phyloP scores from a whole-genome alignment of 2,329 filamentous ascomycete species.

The Xylariaceae sp. region DNA sequence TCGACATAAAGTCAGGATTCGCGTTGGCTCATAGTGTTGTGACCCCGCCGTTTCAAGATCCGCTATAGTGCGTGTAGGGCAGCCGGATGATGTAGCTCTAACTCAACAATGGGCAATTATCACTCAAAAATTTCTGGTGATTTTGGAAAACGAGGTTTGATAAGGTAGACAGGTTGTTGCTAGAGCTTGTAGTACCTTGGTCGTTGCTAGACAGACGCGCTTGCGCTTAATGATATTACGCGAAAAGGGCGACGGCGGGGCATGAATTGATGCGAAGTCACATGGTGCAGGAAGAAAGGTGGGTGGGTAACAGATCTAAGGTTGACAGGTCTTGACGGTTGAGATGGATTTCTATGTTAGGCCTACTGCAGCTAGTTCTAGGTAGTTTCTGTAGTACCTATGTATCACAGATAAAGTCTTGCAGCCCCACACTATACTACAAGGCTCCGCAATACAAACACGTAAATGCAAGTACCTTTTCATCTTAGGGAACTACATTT shows the following conservation, averaged over 20 bases:
- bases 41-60: neutral
- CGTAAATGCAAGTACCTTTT: neutral
- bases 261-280: slow-evolving; percentile 36
- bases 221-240: slow-evolving; percentile 14
- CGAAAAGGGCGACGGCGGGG: slow-evolving; percentile 24
- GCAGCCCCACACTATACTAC: neutral
- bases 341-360: too few species aligned
- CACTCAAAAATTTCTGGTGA: neutral
- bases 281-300: slow-evolving; percentile 31
- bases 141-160: neutral
- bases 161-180: too few species aligned
- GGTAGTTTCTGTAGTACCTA: too few species aligned
- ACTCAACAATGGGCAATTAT: neutral
- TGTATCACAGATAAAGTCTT: too few species aligned
- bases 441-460: neutral
- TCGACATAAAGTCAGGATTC: neutral
- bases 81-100: too few species aligned
- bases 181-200: neutral
- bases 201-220: slow-evolving; percentile 4
- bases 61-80: neutral
- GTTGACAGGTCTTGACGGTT: too few species aligned
- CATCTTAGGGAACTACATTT: neutral
- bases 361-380: too few species aligned
- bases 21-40: slow-evolving; percentile 1
- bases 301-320: too few species aligned